phyloP scores from a whole-genome alignment of 129 eudicot genomes.

The Logfia minima region DNA sequence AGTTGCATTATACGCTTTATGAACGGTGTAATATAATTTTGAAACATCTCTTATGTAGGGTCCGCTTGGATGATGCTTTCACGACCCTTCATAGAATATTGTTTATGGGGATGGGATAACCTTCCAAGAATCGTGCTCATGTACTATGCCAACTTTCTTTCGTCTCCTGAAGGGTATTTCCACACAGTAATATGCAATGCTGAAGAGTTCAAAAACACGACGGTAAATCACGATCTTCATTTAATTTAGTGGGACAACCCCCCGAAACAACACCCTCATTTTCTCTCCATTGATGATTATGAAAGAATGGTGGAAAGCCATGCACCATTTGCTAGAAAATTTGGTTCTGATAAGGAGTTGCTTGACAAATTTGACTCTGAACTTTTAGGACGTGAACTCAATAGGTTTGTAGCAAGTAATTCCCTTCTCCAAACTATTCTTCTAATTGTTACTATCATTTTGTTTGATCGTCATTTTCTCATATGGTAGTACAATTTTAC shows the following conservation, averaged over 20 bases:
- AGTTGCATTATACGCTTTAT: neutral
- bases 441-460: neutral
- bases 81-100: conserved; percentile 65
- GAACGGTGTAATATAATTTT: neutral
- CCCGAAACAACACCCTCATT: conserved; percentile 82
- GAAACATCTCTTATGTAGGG: conserved; percentile 39
- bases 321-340: conserved; percentile 79
- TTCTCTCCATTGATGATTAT: conserved; percentile 51
- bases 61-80: conserved; percentile 95
- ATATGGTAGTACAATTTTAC: neutral
- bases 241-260: conserved; percentile 85
- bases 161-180: conserved; percentile 84
- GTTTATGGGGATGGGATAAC: conserved; percentile 87
- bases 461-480: neutral
- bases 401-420: conserved; percentile 55
- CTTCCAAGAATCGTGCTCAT: conserved; percentile 67
- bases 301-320: conserved; percentile 69
- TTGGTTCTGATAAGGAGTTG: conserved; percentile 49
- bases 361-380: conserved; percentile 70
- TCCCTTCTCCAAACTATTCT: neutral
- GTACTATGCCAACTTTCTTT: conserved; percentile 82
- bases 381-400: conserved; percentile 50
- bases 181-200: conserved; percentile 84
- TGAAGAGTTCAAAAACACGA: conserved; percentile 61
- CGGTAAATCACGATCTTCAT: conserved; percentile 83